Evolutionary conservation across 1,284 basidiomycete genomes (phyloP).

Genomic region (Athelia psychrophila): DNA sequence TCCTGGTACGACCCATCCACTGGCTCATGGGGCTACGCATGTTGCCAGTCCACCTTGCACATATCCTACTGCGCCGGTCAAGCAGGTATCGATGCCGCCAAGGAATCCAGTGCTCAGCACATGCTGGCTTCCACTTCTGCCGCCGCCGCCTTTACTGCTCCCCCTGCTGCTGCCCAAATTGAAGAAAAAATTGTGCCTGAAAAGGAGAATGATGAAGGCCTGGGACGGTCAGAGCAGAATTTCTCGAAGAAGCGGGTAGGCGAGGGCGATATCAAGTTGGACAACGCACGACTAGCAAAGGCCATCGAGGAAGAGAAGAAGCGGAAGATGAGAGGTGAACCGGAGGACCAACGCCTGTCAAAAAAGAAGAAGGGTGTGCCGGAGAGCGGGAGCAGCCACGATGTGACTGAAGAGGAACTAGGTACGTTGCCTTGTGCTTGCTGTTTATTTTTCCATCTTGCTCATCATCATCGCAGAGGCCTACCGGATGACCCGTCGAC

Average conservation of each 20-base stretch:
- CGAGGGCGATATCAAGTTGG: conserved; percentile 72
- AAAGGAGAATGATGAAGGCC: conserved; percentile 26
- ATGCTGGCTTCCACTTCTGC: conserved; percentile 48
- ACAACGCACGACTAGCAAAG: conserved; percentile 63
- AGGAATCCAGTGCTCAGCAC: conserved; percentile 67
- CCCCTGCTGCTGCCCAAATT: conserved; percentile 12
- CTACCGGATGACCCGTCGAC: conserved; percentile 72
- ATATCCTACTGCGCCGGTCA: conserved; percentile 92
- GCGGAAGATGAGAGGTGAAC: conserved; percentile 58
- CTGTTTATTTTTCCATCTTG: conserved; percentile 8
- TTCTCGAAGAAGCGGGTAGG: conserved; percentile 70
- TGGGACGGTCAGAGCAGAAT: conserved; percentile 54
- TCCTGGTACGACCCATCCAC: conserved; percentile 84
- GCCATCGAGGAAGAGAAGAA: conserved; percentile 83
- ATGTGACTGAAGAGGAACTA: conserved; percentile 91
- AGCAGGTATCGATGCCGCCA: conserved; percentile 80
- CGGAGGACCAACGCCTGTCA: conserved; percentile 53
- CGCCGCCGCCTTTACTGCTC: conserved; percentile 18
- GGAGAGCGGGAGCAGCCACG: conserved; percentile 46
- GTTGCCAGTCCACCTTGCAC: conserved; percentile 88
- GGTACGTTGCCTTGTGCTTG: conserved; percentile 46
- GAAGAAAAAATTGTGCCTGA: conserved; percentile 15
- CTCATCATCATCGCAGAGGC: conserved; percentile 55
- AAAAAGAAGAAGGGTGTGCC: conserved; percentile 56
- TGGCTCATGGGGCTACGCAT: conserved; percentile 89